A percentile compares a stretch with the other conserved stretches of the same genome.
These are phyloP conservation scores for Nymphaea colorata DNA, from an alignment of 164 flowering plant species.

Conservation along the genomic window DNA sequence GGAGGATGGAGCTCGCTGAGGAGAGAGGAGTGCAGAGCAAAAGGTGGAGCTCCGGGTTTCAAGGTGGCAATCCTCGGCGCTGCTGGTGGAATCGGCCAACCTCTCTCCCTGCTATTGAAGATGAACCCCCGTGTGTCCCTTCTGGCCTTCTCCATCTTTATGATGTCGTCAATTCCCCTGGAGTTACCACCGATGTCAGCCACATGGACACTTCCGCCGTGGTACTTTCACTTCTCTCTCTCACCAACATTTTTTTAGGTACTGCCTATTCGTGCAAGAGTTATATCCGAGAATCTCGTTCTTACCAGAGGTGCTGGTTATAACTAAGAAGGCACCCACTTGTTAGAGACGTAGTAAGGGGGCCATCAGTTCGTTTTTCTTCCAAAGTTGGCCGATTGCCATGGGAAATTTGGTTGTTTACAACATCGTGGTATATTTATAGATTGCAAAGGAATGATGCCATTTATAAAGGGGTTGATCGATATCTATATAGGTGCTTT, in stretches of 20 bases:
- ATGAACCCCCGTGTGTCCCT: constrained; percentile 90
- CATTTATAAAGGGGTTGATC: too few species aligned
- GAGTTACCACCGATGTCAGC: constrained; percentile 91
- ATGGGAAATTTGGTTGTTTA: too few species aligned
- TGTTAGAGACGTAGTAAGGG: neutral
- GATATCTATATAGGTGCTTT: too few species aligned
- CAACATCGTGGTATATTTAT: too few species aligned
- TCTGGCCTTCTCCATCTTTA: constrained; percentile 92
- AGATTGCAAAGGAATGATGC: too few species aligned
- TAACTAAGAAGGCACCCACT: too few species aligned
- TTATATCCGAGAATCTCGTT: too few species aligned
- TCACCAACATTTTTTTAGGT: neutral
- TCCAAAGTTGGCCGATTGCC: too few species aligned
- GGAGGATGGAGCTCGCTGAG: constrained; percentile 35
- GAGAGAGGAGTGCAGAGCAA: constrained; percentile 59
- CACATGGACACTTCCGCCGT: constrained; percentile 98
- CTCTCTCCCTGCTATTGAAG: constrained; percentile 89
- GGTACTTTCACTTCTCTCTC: constrained; percentile 28
- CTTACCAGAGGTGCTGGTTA: too few species aligned
- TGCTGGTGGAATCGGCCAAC: constrained; percentile 96
- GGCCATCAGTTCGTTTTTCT: neutral
- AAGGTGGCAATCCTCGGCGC: constrained; percentile 93
- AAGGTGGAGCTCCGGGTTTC: constrained; percentile 89
- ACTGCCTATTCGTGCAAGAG: too few species aligned
- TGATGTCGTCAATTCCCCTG: constrained; percentile 88